phyloP scores from a whole-genome alignment of 176 grass and related monocot species.

The Cenchrus americanus region DNA sequence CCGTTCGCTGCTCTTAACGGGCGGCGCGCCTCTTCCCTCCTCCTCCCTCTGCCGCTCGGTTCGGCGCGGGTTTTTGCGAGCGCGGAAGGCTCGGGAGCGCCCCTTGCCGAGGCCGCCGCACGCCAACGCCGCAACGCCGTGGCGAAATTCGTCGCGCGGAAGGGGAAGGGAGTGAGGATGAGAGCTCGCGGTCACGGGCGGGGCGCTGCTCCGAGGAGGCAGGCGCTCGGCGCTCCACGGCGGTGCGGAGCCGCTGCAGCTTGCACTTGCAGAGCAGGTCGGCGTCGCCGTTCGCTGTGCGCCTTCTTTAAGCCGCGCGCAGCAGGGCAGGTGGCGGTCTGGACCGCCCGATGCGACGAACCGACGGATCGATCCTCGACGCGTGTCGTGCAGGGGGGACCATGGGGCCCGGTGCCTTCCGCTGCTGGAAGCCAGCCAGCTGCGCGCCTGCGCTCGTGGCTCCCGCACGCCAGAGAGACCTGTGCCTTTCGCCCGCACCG shows the following conservation, averaged over 20 bases:
- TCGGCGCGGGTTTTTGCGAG: constrained; percentile 7
- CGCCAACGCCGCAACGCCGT: not conserved
- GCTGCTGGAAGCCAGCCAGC: constrained; percentile 9
- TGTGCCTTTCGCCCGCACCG: not conserved
- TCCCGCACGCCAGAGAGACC: not conserved
- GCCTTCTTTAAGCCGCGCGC: constrained; percentile 18
- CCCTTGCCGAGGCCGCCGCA: not conserved
- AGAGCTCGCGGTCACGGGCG: constrained; percentile 34
- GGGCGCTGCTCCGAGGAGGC: not conserved
- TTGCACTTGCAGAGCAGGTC: not conserved
- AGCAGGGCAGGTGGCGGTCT: not conserved
- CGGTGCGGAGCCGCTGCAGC: not conserved
- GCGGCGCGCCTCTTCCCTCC: not conserved
- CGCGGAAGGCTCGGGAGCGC: not conserved
- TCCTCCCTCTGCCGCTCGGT: not conserved
- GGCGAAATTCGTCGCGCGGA: not conserved
- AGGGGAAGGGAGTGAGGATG: too few relatives aligned
- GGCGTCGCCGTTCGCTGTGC: constrained; percentile 27
- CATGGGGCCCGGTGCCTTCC: not conserved
- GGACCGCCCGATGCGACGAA: constrained; percentile 24
- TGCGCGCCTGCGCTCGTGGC: not conserved
- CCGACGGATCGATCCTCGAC: not conserved
- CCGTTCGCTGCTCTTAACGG: not conserved
- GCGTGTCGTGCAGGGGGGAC: not conserved
- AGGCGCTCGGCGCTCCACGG: not conserved